Evolutionary conservation across 257 asterid species (phyloP).

Genomic region (Oldenlandia corymbosa): DNA sequence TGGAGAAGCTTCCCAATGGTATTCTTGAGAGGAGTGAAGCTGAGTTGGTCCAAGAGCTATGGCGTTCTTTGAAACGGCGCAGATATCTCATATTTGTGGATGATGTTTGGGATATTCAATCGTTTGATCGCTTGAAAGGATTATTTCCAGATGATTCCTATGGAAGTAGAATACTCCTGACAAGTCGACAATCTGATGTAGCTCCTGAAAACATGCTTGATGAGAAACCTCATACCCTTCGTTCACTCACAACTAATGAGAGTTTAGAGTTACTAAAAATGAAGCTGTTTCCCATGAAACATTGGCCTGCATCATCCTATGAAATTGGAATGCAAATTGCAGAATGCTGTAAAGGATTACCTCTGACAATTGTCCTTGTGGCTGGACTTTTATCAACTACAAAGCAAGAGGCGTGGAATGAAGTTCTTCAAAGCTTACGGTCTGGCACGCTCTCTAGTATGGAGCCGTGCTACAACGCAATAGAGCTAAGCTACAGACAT

Average conservation of each 20-base stretch:
- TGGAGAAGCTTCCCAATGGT: background rate
- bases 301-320: background rate
- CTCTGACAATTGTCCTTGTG: background rate
- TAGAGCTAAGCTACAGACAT: conserved; percentile 9
- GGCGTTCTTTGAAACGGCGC: background rate
- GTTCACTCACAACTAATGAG: background rate
- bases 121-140: background rate
- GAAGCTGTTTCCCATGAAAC: background rate
- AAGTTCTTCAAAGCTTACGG: background rate
- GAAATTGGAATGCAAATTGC: conserved; percentile 1
- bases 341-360: background rate
- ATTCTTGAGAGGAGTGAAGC: background rate
- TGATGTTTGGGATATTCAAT: conserved; percentile 6
- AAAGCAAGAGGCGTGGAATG: background rate
- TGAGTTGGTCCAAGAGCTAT: background rate
- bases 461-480: background rate
- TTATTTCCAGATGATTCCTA: background rate
- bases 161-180: conserved; percentile 7
- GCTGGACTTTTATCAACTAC: background rate
- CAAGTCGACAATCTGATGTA: background rate
- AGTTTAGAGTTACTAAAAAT: background rate
- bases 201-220: background rate
- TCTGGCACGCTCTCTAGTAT: background rate
- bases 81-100: conserved; percentile 11
- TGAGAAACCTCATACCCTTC: background rate